These are phyloP conservation scores for Mycogone perniciosa DNA, from an alignment of 2,329 filamentous ascomycete genomes.

Conservation along the genomic window DNA sequence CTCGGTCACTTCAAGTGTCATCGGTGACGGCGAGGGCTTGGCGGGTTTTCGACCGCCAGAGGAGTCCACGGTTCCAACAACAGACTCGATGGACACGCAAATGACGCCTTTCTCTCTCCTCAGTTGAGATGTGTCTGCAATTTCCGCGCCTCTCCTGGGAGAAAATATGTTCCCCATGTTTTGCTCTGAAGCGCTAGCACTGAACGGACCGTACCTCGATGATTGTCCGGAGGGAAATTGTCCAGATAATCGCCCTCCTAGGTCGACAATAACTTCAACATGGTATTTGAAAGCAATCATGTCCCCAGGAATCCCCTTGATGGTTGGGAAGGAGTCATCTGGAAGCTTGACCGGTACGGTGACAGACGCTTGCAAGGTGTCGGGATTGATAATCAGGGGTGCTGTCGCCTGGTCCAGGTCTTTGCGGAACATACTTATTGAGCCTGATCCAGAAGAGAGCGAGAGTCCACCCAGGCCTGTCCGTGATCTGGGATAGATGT, in stretches of 20 bases:
- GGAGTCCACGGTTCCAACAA: slow-evolving; percentile 81
- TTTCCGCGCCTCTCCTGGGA: slow-evolving; percentile 45
- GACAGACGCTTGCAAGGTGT: slow-evolving; percentile 68
- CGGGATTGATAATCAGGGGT: slow-evolving; percentile 81
- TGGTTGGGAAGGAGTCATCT: slow-evolving; percentile 87
- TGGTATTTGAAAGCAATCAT: slow-evolving; percentile 97
- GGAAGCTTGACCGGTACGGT: slow-evolving; percentile 81
- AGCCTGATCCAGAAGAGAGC: slow-evolving; percentile 69
- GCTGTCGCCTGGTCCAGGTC: slow-evolving; percentile 85
- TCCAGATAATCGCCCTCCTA: slow-evolving; percentile 78
- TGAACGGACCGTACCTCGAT: slow-evolving; percentile 35
- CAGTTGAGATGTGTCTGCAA: slow-evolving; percentile 80
- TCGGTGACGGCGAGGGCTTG: slow-evolving; percentile 21
- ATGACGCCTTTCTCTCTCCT: slow-evolving; percentile 90
- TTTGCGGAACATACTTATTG: slow-evolving; percentile 90
- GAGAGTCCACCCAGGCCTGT: slow-evolving; percentile 83
- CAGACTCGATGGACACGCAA: slow-evolving; percentile 74
- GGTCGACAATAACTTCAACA: slow-evolving; percentile 84
- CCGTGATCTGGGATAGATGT: slow-evolving; percentile 80
- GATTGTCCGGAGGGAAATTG: slow-evolving; percentile 60
- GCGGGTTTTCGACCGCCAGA: slow-evolving; percentile 30
- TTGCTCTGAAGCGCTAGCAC: slow-evolving; percentile 22
- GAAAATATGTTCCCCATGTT: slow-evolving; percentile 22
- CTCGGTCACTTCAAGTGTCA: slow-evolving; percentile 23
- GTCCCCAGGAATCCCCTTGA: slow-evolving; percentile 78